Base-by-base conservation (phyloP, 495 filamentous ascomycete species). In the Podospora appendiculata region DNA sequence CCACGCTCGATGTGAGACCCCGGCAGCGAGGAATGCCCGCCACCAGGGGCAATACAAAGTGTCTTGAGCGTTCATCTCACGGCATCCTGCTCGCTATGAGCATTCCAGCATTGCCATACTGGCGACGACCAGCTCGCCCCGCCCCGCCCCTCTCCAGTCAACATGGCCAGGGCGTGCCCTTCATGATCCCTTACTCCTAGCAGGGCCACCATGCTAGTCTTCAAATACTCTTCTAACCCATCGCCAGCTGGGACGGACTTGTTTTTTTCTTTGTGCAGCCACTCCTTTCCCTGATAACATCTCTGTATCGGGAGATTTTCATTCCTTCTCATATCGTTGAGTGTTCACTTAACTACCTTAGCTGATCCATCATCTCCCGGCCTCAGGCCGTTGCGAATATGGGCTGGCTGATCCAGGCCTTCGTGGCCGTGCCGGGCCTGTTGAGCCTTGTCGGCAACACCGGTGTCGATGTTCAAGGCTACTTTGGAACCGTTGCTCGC, bases 361-460 rank as follows among this genome's bases (percentile, higher is more conserved):
- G 45, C 52, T 42, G 13, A 8, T 7, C 47, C 25, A 32, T 36
- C 39, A 36, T 32, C 14, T 14, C 18, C 17, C 10, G 34, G 34
- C n/a, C 14, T 10, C 16, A 36, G 17, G 25, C 38, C 35, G 12
- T 35, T 49, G 45, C 48, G 48, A 60, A 50, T 39, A 68, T 69
- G 66, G 57, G 48, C 41, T 47, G 55, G 39, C 57, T 51, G 16
- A 14, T 48, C 25, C 53, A 51, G 41, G 64, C 61, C 32, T 45
- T 65, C n/a, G 57, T 56, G 41, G 61, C 61, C 39, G 47, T 66
- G 8, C 45, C 56, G 44, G 58, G 56, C 19, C 52, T 66, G 14
- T 41, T 61, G 32, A 43, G 60, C 35, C 32, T 58, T 8, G 53
- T 47, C 17, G 54, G 64, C 46, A 55, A 53, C 12, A 25, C 25